phyloP scores from a whole-genome alignment of 108 stramenopile species.

The Nitzschia palea region DNA sequence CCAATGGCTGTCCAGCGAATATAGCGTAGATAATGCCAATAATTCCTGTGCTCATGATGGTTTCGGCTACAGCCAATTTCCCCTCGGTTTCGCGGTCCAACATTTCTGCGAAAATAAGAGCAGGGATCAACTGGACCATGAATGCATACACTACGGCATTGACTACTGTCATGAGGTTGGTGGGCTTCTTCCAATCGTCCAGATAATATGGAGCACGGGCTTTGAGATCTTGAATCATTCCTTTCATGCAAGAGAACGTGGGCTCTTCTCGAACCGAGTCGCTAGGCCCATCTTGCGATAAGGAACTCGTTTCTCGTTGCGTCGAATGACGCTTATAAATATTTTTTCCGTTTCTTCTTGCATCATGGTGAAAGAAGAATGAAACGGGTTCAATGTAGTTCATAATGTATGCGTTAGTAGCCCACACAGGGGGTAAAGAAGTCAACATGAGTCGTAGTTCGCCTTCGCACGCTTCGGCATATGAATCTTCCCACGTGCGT shows the following conservation, averaged over 20 bases:
- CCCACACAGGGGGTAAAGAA: too few relatives aligned
- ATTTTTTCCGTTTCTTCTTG: too few relatives aligned
- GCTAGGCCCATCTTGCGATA: neutral
- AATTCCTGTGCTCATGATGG: slow-evolving; percentile 42
- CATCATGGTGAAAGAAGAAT: too few relatives aligned
- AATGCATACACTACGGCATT: slow-evolving; percentile 58
- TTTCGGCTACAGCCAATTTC: slow-evolving; percentile 42
- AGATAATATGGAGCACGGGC: slow-evolving; percentile 45
- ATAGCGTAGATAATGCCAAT: slow-evolving; percentile 62
- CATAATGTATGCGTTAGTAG: too few relatives aligned
- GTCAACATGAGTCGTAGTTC: too few relatives aligned
- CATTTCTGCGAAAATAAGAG: slow-evolving; percentile 58
- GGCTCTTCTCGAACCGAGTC: neutral
- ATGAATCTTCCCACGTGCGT: too few relatives aligned
- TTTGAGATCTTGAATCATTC: slow-evolving; percentile 40
- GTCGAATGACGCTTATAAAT: neutral
- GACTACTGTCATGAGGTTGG: slow-evolving; percentile 23
- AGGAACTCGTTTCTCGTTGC: neutral
- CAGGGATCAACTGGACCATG: slow-evolving; percentile 59
- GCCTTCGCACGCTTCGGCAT: too few relatives aligned
- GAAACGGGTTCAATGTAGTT: too few relatives aligned
- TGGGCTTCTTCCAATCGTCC: slow-evolving; percentile 40
- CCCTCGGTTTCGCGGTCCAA: slow-evolving; percentile 42
- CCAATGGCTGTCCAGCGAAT: slow-evolving; percentile 64
- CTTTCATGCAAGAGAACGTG: slow-evolving; percentile 8